A percentile compares a stretch with the other conserved stretches of the same genome.
phyloP scores from a whole-genome alignment of 345 rosid species.

The Laguncularia racemosa region DNA sequence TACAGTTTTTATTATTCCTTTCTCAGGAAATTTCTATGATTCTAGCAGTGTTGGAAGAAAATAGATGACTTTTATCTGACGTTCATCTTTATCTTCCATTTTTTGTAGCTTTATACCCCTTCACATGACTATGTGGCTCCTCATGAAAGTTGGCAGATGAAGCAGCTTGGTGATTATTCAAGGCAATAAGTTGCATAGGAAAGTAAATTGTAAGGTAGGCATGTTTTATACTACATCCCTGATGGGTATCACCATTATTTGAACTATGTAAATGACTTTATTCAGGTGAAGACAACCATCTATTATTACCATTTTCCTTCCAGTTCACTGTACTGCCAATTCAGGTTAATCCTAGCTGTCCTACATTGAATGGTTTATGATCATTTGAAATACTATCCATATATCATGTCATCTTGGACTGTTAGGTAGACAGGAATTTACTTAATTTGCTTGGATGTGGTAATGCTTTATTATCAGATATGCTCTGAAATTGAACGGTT shows the following conservation, averaged over 20 bases:
- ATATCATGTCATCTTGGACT: slow-evolving; percentile 14
- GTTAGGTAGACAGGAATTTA: slow-evolving; percentile 5
- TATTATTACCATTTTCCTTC: slow-evolving; percentile 11
- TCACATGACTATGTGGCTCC: slow-evolving; percentile 69
- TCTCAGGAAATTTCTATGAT: too few relatives aligned
- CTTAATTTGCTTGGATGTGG: slow-evolving; percentile 5
- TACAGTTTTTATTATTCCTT: too few relatives aligned
- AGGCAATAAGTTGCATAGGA: slow-evolving; percentile 28
- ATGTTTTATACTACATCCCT: slow-evolving; percentile 15
- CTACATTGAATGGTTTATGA: slow-evolving; percentile 12
- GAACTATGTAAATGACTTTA: slow-evolving; percentile 16
- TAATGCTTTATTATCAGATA: too few relatives aligned
- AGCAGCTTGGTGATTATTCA: slow-evolving; percentile 56
- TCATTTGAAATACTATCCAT: slow-evolving; percentile 18
- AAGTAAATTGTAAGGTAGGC: slow-evolving; percentile 20
- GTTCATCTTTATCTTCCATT: background rate
- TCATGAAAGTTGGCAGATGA: slow-evolving; percentile 88
- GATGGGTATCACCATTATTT: slow-evolving; percentile 21
- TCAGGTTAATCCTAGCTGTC: slow-evolving; percentile 6
- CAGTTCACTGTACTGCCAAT: too few relatives aligned
- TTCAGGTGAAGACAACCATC: slow-evolving; percentile 19
- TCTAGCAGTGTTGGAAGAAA: too few relatives aligned
- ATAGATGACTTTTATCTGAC: background rate
- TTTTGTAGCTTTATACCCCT: slow-evolving; percentile 62
- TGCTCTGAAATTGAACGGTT: too few relatives aligned